These are phyloP conservation scores for Aeschynomene evenia DNA, from an alignment of 306 rosid genomes.

Conservation along the genomic window DNA sequence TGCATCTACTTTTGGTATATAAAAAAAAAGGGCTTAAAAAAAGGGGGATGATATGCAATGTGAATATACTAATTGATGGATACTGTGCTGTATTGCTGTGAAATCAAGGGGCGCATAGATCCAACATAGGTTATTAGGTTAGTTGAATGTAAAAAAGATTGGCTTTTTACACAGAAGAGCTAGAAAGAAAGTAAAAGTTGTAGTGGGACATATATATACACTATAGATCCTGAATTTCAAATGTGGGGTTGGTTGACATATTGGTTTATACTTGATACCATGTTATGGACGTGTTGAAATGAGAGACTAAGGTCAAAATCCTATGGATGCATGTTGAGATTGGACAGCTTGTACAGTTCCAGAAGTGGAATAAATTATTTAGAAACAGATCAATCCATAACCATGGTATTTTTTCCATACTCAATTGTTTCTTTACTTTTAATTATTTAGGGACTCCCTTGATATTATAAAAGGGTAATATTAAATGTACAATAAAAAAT, in stretches of 20 bases:
- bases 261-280: slow-evolving; percentile 2
- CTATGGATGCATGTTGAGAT: slow-evolving; percentile 21
- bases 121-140: slow-evolving; percentile 27
- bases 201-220: slow-evolving; percentile 16
- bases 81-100: background rate
- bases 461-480: too few species aligned
- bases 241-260: slow-evolving; percentile 46
- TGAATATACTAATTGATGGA: slow-evolving; percentile 26
- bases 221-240: slow-evolving; percentile 28
- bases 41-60: slow-evolving; percentile 1
- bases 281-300: slow-evolving; percentile 23
- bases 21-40: slow-evolving; percentile 26
- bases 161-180: slow-evolving; percentile 25
- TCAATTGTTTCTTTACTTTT: background rate
- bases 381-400: background rate
- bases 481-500: too few species aligned
- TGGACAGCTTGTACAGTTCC: slow-evolving; percentile 10
- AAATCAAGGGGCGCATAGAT: background rate
- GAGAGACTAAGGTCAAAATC: slow-evolving; percentile 31
- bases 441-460: too few species aligned
- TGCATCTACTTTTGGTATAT: slow-evolving; percentile 33
- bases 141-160: slow-evolving; percentile 33
- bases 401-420: background rate
- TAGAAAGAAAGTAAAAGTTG: slow-evolving; percentile 5
- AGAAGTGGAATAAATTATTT: slow-evolving; percentile 16